Evolutionary conservation across 805 yeast species (phyloP).

Genomic region (Lipomyces yamanashiensis): DNA sequence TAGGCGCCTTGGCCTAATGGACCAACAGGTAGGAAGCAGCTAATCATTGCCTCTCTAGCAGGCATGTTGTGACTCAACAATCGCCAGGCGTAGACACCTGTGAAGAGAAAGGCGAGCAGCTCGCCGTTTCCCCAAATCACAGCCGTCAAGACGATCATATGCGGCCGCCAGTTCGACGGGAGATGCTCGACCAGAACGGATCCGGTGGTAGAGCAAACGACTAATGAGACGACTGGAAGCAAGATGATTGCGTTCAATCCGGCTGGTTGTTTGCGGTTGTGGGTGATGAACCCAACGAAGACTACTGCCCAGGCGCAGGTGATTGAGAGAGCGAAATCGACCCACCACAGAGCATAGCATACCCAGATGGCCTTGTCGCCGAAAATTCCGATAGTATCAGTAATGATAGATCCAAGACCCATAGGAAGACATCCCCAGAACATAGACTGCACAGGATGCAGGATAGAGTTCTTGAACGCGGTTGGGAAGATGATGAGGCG

Average conservation of each 20-base stretch:
- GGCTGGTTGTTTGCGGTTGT: slow-evolving; percentile 46
- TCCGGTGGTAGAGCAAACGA: slow-evolving; percentile 77
- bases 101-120: slow-evolving; percentile 59
- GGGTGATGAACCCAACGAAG: slow-evolving; percentile 53
- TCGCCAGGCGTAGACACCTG: slow-evolving; percentile 64
- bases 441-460: slow-evolving; percentile 55
- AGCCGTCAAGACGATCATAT: slow-evolving; percentile 59
- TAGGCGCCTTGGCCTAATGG: slow-evolving; percentile 84
- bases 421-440: slow-evolving; percentile 81
- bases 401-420: slow-evolving; percentile 73
- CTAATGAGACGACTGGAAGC: slow-evolving; percentile 78
- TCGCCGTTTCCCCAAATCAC: slow-evolving; percentile 75
- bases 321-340: slow-evolving; percentile 59
- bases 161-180: slow-evolving; percentile 53
- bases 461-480: slow-evolving; percentile 43
- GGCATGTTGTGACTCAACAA: slow-evolving; percentile 64
- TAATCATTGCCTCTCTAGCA: slow-evolving; percentile 51
- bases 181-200: slow-evolving; percentile 55
- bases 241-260: slow-evolving; percentile 62
- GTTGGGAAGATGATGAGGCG: slow-evolving; percentile 50
- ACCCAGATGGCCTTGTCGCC: slow-evolving; percentile 52
- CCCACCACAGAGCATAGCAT: slow-evolving; percentile 76
- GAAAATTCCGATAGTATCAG: slow-evolving; percentile 56
- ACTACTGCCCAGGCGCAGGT: slow-evolving; percentile 65
- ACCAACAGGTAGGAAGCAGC: slow-evolving; percentile 75